These are phyloP conservation scores for Citrus maxima DNA, from an alignment of 345 rosid genomes.

Conservation along the genomic window DNA sequence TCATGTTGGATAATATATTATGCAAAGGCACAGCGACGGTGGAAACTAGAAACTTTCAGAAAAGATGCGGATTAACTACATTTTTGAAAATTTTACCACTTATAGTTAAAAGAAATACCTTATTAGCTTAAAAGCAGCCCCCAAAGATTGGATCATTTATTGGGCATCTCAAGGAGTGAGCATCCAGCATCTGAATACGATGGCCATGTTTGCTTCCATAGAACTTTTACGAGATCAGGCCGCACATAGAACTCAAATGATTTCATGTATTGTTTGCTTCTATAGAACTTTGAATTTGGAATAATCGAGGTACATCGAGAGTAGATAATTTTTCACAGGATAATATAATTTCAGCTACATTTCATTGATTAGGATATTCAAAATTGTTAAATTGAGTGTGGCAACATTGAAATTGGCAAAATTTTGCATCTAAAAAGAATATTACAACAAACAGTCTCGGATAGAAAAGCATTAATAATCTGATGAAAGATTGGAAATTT, in stretches of 20 bases:
- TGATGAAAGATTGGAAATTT: constrained; percentile 11
- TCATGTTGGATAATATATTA: too few relatives aligned
- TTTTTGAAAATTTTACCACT: too few relatives aligned
- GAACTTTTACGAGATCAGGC: background rate
- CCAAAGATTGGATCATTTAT: too few relatives aligned
- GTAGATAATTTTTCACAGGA: background rate
- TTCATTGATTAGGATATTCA: background rate
- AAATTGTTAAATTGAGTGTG: background rate
- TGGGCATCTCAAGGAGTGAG: too few relatives aligned
- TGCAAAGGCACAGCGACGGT: too few relatives aligned
- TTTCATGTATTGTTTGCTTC: background rate
- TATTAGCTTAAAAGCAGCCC: too few relatives aligned
- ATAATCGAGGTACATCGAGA: background rate
- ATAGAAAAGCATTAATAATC: constrained; percentile 11
- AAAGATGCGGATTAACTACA: too few relatives aligned
- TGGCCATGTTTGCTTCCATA: too few relatives aligned
- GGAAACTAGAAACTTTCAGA: too few relatives aligned
- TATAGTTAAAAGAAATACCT: too few relatives aligned
- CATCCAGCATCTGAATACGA: too few relatives aligned
- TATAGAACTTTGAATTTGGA: background rate
- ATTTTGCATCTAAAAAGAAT: background rate
- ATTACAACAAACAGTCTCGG: constrained; percentile 6
- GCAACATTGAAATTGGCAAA: background rate
- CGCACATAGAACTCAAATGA: background rate
- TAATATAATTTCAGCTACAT: background rate